phyloP scores from a whole-genome alignment of 805 yeast species.

The Yamadazyma sp. region DNA sequence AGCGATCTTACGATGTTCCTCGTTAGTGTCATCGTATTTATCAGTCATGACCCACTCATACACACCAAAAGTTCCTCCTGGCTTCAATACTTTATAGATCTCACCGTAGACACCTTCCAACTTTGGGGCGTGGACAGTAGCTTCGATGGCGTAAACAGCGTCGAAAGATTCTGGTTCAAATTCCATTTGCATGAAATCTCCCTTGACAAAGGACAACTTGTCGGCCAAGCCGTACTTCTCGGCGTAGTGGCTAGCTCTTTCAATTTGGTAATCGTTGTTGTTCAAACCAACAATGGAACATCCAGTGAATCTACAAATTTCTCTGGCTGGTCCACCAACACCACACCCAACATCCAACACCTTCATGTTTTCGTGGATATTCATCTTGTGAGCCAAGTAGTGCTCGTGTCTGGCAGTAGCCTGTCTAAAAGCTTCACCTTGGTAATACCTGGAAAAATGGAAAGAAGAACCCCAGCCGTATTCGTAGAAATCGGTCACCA shows the following conservation, averaged over 20 bases:
- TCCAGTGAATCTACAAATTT: conserved; percentile 88
- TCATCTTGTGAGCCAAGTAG: conserved; percentile 85
- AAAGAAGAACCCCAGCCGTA: conserved; percentile 99
- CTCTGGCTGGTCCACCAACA: conserved; percentile 99
- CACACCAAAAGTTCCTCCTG: conserved; percentile 97
- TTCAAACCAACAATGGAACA: conserved; percentile 86
- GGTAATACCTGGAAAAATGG: conserved; percentile 93
- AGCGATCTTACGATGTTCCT: conserved; percentile 89
- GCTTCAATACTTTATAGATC: conserved; percentile 92
- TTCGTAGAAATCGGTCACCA: conserved; percentile 97
- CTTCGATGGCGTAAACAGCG: conserved; percentile 97
- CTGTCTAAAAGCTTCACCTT: conserved; percentile 90
- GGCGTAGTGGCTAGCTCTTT: conserved; percentile 84
- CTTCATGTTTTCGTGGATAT: conserved; percentile 72
- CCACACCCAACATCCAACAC: conserved; percentile 99
- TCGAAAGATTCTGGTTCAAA: conserved; percentile 88
- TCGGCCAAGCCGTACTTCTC: conserved; percentile 60
- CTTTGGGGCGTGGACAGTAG: conserved; percentile 96
- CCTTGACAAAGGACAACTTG: conserved; percentile 85
- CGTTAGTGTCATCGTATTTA: conserved; percentile 79
- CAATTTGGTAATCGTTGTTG: conserved; percentile 96
- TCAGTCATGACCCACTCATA: conserved; percentile 99
- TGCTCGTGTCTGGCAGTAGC: conserved; percentile 98
- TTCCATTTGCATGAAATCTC: conserved; percentile 99
- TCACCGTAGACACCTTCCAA: conserved; percentile 94